A percentile compares a stretch with the other conserved stretches of the same genome.
Evolutionary conservation across 495 filamentous ascomycete species (phyloP).

Genomic region (Stereocaulon alpinum): DNA sequence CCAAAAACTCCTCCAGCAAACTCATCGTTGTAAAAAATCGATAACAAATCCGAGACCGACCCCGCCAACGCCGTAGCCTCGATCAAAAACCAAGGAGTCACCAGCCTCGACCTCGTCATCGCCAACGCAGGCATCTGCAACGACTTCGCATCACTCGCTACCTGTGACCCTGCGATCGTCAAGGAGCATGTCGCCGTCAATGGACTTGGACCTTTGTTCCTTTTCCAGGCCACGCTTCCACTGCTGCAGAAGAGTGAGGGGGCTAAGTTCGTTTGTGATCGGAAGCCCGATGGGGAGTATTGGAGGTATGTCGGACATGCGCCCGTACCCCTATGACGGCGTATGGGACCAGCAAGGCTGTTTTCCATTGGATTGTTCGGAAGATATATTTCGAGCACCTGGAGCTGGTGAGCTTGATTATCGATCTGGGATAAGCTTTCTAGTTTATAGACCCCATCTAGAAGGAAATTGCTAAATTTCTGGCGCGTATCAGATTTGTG

Average conservation of each 20-base stretch:
- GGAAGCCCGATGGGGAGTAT: slow-evolving; percentile 17
- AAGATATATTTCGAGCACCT: slow-evolving; percentile 32
- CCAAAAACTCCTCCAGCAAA: slow-evolving; percentile 26
- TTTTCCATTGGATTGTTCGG: slow-evolving; percentile 30
- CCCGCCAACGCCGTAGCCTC: slow-evolving; percentile 21
- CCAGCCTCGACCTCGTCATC: slow-evolving; percentile 38
- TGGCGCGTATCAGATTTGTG: slow-evolving; percentile 27
- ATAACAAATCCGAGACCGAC: slow-evolving; percentile 27
- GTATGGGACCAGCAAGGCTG: slow-evolving; percentile 33
- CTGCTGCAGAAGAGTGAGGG: slow-evolving; percentile 29
- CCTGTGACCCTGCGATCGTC: slow-evolving; percentile 25
- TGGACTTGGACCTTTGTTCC: slow-evolving; percentile 26
- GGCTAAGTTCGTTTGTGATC: slow-evolving; percentile 32
- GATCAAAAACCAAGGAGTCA: slow-evolving; percentile 24
- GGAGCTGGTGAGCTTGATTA: slow-evolving; percentile 20
- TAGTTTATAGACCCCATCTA: neutral
- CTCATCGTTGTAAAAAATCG: slow-evolving; percentile 36
- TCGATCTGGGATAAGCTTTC: slow-evolving; percentile 23
- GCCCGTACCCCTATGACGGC: slow-evolving; percentile 27
- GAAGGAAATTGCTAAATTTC: neutral
- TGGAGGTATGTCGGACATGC: slow-evolving; percentile 15
- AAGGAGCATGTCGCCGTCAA: slow-evolving; percentile 33
- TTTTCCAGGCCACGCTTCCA: slow-evolving; percentile 33
- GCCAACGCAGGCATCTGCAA: slow-evolving; percentile 38
- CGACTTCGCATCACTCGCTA: slow-evolving; percentile 12